Percentiles rank a stretch among this genome's conserved stretches.
Conservation (phyloP, 2,329 filamentous ascomycete genomes). For the Hansfordia pulvinata region DNA sequence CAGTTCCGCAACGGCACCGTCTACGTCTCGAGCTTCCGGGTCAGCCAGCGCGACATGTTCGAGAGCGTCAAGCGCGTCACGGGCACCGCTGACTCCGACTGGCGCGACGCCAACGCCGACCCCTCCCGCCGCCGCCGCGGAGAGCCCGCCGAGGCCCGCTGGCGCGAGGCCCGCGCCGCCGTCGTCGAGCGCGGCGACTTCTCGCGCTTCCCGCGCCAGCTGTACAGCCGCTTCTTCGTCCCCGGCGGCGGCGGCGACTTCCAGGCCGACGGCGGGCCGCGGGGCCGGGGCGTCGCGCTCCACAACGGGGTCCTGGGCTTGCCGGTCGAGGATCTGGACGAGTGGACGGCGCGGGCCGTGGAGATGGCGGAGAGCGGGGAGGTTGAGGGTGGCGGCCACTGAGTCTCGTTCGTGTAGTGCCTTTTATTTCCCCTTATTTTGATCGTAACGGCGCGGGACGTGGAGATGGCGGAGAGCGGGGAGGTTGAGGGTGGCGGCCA, state of each 20-base stretch:
- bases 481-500: no score
- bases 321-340: no score
- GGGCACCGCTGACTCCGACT: conserved; percentile 40
- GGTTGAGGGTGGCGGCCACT: no score
- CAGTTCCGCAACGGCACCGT: conserved; percentile 29
- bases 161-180: no score
- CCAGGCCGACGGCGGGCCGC: no score
- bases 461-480: no score
- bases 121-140: conserved; percentile 29
- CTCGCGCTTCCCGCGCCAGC: conserved; percentile 28
- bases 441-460: no score
- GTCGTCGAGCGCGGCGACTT: conserved; percentile 29
- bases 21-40: conserved; percentile 37
- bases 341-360: no score
- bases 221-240: conserved; percentile 43
- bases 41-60: conserved; percentile 50
- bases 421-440: no score
- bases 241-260: conserved; percentile 21
- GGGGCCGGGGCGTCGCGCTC: no score
- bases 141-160: conserved; percentile 23
- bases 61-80: conserved; percentile 41
- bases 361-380: no score
- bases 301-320: conserved; percentile 39
- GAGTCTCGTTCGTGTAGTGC: no score
- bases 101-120: conserved; percentile 35